Evolutionary conservation across 805 yeast species (phyloP).

Genomic region (Suhomyces pyralidae): DNA sequence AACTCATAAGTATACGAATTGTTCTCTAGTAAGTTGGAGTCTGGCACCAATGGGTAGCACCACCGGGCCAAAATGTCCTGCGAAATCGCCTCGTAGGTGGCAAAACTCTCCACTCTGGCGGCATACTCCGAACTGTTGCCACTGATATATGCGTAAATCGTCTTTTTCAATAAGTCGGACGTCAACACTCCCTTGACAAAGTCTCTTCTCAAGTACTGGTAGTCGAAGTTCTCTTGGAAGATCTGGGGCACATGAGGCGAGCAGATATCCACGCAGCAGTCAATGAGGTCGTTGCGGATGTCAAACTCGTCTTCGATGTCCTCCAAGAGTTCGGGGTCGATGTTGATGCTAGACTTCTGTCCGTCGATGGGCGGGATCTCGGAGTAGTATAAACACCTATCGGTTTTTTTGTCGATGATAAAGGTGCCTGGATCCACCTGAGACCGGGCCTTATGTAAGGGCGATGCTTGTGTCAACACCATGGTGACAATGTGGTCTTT

Average conservation of each 20-base stretch:
- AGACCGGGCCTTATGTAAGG: conserved; percentile 81
- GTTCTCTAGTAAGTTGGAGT: conserved; percentile 66
- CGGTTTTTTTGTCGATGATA: conserved; percentile 67
- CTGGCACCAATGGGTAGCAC: conserved; percentile 90
- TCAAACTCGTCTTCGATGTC: conserved; percentile 68
- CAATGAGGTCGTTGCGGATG: conserved; percentile 88
- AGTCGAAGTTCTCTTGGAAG: conserved; percentile 95
- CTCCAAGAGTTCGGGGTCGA: conserved; percentile 82
- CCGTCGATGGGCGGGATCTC: conserved; percentile 57
- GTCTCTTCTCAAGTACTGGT: conserved; percentile 80
- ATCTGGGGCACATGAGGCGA: conserved; percentile 92
- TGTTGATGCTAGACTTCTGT: conserved; percentile 42
- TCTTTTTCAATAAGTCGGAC: conserved; percentile 85
- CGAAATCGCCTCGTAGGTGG: conserved; percentile 86
- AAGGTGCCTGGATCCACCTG: conserved; percentile 81
- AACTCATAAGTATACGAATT: conserved; percentile 78
- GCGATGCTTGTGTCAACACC: conserved; percentile 84
- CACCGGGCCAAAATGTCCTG: conserved; percentile 89
- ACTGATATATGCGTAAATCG: conserved; percentile 83
- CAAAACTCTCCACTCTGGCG: conserved; percentile 93
- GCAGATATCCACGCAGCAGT: conserved; percentile 95
- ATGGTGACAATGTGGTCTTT: conserved; percentile 92
- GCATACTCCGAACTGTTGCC: conserved; percentile 69
- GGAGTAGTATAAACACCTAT: conserved; percentile 82
- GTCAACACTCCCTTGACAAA: conserved; percentile 88